Evolutionary conservation across 495 filamentous ascomycete genomes (phyloP).

Genomic region (Penicillium alfredii): DNA sequence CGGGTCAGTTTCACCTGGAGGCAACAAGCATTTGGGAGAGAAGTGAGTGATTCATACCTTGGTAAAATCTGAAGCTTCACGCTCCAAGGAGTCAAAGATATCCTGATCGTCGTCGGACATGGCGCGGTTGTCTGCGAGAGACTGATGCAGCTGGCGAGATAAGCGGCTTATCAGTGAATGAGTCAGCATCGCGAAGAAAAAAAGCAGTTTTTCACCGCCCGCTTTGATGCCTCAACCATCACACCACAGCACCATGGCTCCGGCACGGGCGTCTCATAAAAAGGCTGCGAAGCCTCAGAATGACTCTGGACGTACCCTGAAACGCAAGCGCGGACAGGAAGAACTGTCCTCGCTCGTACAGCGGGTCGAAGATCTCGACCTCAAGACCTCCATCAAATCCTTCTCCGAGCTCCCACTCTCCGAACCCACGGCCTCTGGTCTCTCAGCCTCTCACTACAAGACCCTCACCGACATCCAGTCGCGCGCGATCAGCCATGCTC

Average conservation of each 20-base stretch:
- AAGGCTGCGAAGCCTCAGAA: conserved; percentile 23
- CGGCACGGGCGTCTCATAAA: conserved; percentile 13
- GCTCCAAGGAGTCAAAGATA: conserved; percentile 76
- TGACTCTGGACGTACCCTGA: conserved; percentile 41
- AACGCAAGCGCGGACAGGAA: conserved; percentile 55
- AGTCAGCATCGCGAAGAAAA: conserved; percentile 10
- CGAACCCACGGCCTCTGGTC: conserved; percentile 68
- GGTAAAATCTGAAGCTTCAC: conserved; percentile 81
- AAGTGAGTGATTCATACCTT: conserved; percentile 50
- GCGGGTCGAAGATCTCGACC: conserved; percentile 45
- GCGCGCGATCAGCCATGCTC: conserved; percentile 73
- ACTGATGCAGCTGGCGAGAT: no score
- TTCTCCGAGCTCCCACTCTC: conserved; percentile 87
- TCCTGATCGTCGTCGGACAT: conserved; percentile 65
- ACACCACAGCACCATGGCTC: conserved; percentile 27
- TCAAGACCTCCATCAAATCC: conserved; percentile 39
- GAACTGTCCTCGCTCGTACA: conserved; percentile 40
- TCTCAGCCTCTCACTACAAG: conserved; percentile 84
- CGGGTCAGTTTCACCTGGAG: conserved; percentile 14
- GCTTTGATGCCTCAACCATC: conserved; percentile 5
- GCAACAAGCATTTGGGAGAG: background rate
- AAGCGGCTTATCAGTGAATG: conserved; percentile 1
- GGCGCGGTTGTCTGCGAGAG: no score
- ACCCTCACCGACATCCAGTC: conserved; percentile 87
- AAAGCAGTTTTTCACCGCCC: conserved; percentile 22